Evolutionary conservation across 2,329 filamentous ascomycete species (phyloP), one percentile per base, ranked within the genome.

Genomic region (Colletotrichum brevisporum): DNA sequence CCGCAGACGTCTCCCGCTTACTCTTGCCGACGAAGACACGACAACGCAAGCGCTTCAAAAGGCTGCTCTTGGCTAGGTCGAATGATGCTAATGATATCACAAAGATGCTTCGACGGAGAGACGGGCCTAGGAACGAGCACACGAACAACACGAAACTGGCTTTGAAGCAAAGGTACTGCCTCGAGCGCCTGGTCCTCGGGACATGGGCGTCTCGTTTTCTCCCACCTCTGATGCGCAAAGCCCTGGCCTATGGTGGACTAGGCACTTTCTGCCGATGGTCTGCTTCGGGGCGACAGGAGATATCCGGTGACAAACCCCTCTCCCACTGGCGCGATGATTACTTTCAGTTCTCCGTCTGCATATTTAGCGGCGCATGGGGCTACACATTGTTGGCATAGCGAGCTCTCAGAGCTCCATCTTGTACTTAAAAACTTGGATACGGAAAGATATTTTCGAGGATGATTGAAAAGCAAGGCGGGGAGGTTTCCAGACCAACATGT

Each of bases 401-500:
- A 55, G 43, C 55, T 24, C 57, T 36, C 24, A 9, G 39, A 41
- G 39, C 50, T 52, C 50, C 27, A 36, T 24, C 5, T 51, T 67
- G 62, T 69, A 69, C 18, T 67, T 61, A 50, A 63, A 36, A 36
- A 70, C n/a, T 67, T 67, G 63, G 67, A 67, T 63, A 54, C 21
- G 21, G 39, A 21, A 6, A 52, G 36, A 31, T 45, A n/a, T 24
- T 26, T 39, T 16, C 24, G 39, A 27, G 26, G 48, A 16, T 24
- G 36, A 47, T 48, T 21, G 21, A 45, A 24, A 55, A 61, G 39
- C 12, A 48, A 50, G 27, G 31, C 8, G 48, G 21, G 58, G 48
- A 27, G 6, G 31, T 60, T 55, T 58, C n/a, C 16, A 36, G 16
- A 27, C 18, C 31, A 24, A 24, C 39, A 18, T 21, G 47, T 15